Evolutionary conservation across 768 basidiomycete genomes (phyloP).

Genomic region (Serendipita sp.): DNA sequence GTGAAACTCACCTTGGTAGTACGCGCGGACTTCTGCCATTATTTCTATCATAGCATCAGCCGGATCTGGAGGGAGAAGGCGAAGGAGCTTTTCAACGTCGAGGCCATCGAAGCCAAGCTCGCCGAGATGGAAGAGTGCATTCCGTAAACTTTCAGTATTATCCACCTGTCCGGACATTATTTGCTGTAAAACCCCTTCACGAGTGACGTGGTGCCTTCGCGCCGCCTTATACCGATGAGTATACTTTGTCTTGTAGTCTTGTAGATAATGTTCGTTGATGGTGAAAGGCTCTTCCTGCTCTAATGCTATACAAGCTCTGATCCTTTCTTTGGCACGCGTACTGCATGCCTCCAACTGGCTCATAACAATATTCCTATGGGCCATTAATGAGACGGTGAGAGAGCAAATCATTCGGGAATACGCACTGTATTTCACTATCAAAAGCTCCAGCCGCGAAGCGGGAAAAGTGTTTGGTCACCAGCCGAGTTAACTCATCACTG

Average conservation of each 20-base stretch:
- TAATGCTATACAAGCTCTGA: constrained; percentile 34
- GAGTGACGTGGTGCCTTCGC: background rate
- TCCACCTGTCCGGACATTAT: background rate
- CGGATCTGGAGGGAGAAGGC: constrained; percentile 32
- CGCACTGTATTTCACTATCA: constrained; percentile 33
- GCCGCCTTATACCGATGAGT: constrained; percentile 23
- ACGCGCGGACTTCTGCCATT: constrained; percentile 58
- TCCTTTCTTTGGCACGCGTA: constrained; percentile 23
- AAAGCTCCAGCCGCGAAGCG: constrained; percentile 37
- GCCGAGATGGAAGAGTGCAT: background rate
- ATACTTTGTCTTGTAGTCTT: constrained; percentile 34
- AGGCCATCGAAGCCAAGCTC: constrained; percentile 23
- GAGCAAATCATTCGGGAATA: background rate
- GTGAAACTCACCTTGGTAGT: constrained; percentile 45
- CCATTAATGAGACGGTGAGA: background rate
- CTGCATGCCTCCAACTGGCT: constrained; percentile 34
- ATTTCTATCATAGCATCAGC: constrained; percentile 34
- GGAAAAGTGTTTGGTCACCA: constrained; percentile 36
- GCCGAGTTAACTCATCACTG: constrained; percentile 22
- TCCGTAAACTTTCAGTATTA: background rate
- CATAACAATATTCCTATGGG: constrained; percentile 32
- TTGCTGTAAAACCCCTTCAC: background rate
- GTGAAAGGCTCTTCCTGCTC: constrained; percentile 33
- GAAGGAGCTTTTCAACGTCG: constrained; percentile 29
- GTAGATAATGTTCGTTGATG: constrained; percentile 35